A percentile compares a stretch with the other conserved stretches of the same genome.
These are phyloP conservation scores for Blastomyces emzantsi DNA, from an alignment of 2,329 filamentous ascomycete species.

Conservation along the genomic window DNA sequence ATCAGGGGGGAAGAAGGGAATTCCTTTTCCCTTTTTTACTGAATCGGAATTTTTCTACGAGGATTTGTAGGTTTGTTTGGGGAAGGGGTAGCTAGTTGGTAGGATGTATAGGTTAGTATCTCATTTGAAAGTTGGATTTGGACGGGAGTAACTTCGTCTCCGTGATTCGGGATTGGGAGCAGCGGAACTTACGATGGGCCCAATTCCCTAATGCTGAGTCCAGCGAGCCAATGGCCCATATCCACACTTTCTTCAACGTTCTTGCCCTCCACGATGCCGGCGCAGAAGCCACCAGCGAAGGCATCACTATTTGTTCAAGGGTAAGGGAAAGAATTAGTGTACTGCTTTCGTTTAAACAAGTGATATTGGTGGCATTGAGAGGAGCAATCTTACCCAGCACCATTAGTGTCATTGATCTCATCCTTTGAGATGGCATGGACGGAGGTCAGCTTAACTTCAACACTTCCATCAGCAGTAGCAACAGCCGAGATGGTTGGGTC, in stretches of 20 bases:
- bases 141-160: background rate
- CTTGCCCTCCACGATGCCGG: slow-evolving; percentile 80
- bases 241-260: slow-evolving; percentile 68
- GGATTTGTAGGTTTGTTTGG: slow-evolving; percentile 64
- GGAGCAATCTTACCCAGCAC: slow-evolving; percentile 55
- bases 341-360: background rate
- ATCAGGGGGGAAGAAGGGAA: background rate
- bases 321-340: background rate
- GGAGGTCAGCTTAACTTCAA: slow-evolving; percentile 63
- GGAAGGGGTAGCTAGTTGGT: slow-evolving; percentile 60
- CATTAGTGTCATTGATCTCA: slow-evolving; percentile 91
- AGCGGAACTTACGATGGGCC: slow-evolving; percentile 77
- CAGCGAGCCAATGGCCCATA: slow-evolving; percentile 94
- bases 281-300: slow-evolving; percentile 88
- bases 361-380: slow-evolving; percentile 12
- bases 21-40: background rate
- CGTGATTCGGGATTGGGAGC: background rate
- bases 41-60: slow-evolving; percentile 21
- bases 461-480: slow-evolving; percentile 56
- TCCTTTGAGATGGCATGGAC: slow-evolving; percentile 69
- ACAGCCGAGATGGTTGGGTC: slow-evolving; percentile 76
- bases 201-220: slow-evolving; percentile 86
- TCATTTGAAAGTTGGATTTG: background rate
- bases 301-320: slow-evolving; percentile 54
- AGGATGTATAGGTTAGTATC: slow-evolving; percentile 1